Base-by-base conservation (phyloP, 768 basidiomycete genomes). In the Pholiota molesta region DNA sequence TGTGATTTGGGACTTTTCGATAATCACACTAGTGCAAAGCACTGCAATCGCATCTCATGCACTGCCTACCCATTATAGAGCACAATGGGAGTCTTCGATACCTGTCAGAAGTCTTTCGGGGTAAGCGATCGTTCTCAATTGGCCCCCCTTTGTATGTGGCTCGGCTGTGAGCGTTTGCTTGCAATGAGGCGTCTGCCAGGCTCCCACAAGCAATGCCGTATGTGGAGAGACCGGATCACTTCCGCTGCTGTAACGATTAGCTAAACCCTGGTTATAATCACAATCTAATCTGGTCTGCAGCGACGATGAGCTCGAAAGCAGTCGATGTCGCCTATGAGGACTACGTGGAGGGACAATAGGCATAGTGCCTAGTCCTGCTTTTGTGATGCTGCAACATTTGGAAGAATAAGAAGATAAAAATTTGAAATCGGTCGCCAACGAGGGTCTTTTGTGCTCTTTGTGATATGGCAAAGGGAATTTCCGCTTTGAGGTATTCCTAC, bases 391-490 rank as follows among this genome's bases (percentile, higher is more conserved):
- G 47, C 47, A 11, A 3, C 26, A 28, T 9, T n/a, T 17, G 7
- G 3, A 26, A 49, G 47, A 49, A 49, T 49, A 49, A 49, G 47
- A 26, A 49, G 13, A 1, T 23, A 49, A 21, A 56, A 55, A 56
- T 29, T 44, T 29, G 37, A 45, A 58, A 60, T 23, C 17, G 16
- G 58, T 47, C 26, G 39, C 55, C 19, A 57, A 56, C 33, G 52
- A 21, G 21, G 9, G 45, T 54, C 52, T 63, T 65, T 65, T 62
- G 61, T 65, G n/a, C 55, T 56, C 59, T 62, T 65, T 62, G 59
- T 58, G 37, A 3, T 17, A 56, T 14, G 31, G 29, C 21, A 37
- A 23, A 35, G 33, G 21, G 33, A 3, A 7, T 16, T 35, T 42
- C 55, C 55, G 11, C 28, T 13, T 56, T 14, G 21, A 42, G 55